A percentile compares a stretch with the other conserved stretches of the same genome.
Conservation (phyloP, 1,139 yeast genomes). For the Suzukiozyma palmioleophila region DNA sequence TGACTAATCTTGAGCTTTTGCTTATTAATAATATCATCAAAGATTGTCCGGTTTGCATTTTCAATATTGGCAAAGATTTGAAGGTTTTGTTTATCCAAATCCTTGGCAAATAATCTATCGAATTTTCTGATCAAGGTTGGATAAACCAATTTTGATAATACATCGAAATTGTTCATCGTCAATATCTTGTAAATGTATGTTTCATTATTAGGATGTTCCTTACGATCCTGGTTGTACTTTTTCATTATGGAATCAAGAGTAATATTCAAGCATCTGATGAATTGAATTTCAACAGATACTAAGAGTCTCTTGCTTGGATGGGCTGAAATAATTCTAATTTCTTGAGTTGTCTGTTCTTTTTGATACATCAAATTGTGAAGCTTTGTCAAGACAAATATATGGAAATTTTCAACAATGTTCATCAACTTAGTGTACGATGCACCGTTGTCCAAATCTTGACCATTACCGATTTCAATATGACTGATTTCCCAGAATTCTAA, state of each 20-base stretch:
- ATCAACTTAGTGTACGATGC: constrained; percentile 33
- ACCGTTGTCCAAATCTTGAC: constrained; percentile 4
- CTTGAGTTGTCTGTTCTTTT: constrained; percentile 12
- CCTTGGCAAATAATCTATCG: constrained; percentile 34
- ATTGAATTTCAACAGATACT: constrained; percentile 44
- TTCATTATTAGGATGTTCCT: constrained; percentile 14
- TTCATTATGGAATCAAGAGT: constrained; percentile 43
- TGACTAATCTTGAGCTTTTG: constrained; percentile 36
- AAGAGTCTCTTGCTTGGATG: constrained; percentile 41
- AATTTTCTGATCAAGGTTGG: constrained; percentile 32
- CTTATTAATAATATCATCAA: constrained; percentile 38
- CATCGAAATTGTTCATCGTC: constrained; percentile 45
- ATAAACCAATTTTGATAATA: constrained; percentile 28
- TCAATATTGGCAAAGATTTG: constrained; percentile 43
- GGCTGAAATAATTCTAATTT: constrained; percentile 26
- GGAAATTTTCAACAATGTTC: constrained; percentile 35
- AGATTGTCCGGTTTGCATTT: constrained; percentile 37
- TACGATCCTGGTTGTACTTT: constrained; percentile 33
- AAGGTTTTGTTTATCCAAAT: constrained; percentile 35
- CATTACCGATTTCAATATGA: constrained; percentile 7
- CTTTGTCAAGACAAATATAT: constrained; percentile 31
- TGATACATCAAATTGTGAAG: constrained; percentile 25
- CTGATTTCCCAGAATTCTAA: constrained; percentile 40
- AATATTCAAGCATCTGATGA: constrained; percentile 43
- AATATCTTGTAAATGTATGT: constrained; percentile 35